Evolutionary conservation across 805 yeast genomes (phyloP).

Genomic region (Pichia nanzhaoensis): DNA sequence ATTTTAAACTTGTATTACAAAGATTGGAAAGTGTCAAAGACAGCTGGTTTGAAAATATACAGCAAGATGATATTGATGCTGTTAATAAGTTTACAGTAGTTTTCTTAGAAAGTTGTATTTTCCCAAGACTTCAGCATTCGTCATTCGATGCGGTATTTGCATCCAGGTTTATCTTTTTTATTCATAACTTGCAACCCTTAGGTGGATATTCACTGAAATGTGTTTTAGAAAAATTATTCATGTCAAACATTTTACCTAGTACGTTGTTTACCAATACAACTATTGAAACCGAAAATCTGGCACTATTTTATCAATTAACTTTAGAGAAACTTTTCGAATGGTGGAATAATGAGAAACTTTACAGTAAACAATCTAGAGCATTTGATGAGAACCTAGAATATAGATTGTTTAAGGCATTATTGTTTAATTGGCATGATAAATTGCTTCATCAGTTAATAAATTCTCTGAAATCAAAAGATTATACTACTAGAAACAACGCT

Average conservation of each 20-base stretch:
- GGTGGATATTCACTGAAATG: constrained; percentile 36
- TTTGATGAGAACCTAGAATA: constrained; percentile 12
- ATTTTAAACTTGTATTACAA: constrained; percentile 27
- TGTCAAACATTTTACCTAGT: constrained; percentile 37
- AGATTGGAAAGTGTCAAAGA: constrained; percentile 27
- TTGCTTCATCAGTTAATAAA: constrained; percentile 38
- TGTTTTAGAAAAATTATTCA: constrained; percentile 42
- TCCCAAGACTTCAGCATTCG: constrained; percentile 75
- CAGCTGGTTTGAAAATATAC: constrained; percentile 34
- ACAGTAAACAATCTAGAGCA: background rate
- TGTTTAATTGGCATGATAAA: constrained; percentile 51
- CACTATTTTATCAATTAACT: constrained; percentile 59
- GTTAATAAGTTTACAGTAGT: constrained; percentile 3
- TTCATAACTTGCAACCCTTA: constrained; percentile 34
- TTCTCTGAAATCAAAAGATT: constrained; percentile 47
- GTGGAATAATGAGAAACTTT: constrained; percentile 28
- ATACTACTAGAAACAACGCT: constrained; percentile 74
- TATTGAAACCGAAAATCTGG: constrained; percentile 74
- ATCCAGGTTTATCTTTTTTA: constrained; percentile 50
- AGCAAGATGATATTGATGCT: background rate
- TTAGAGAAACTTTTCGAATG: constrained; percentile 34
- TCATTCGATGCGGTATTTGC: constrained; percentile 74
- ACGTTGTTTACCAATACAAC: constrained; percentile 66
- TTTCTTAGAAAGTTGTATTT: constrained; percentile 54
- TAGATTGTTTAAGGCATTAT: constrained; percentile 32